Percentiles rank a stretch among this genome's conserved stretches.
These are phyloP conservation scores for Monosporascus sp. DNA, from an alignment of 2,329 filamentous ascomycete genomes.

Conservation along the genomic window DNA sequence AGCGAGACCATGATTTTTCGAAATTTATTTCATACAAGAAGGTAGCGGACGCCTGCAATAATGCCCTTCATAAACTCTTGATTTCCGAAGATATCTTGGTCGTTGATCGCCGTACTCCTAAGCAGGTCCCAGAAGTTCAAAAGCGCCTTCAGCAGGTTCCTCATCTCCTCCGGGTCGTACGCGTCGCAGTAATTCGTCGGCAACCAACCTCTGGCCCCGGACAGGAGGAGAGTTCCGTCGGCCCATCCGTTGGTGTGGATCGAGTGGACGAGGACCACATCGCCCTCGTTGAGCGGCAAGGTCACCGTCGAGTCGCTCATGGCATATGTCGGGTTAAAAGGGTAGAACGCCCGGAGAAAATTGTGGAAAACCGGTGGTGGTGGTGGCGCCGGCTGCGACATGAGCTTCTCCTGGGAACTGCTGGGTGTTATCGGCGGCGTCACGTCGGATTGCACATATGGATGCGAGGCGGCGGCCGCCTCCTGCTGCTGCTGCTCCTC, in stretches of 20 bases:
- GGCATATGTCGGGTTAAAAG: conserved; percentile 75
- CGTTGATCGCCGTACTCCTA: conserved; percentile 68
- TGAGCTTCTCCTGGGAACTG: conserved; percentile 56
- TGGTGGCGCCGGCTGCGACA: conserved; percentile 30
- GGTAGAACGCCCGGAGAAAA: conserved; percentile 90
- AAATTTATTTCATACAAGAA: conserved; percentile 59
- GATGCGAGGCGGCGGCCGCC: conserved; percentile 27
- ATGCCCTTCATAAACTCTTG: conserved; percentile 93
- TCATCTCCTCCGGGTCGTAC: conserved; percentile 85
- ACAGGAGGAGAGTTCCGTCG: conserved; percentile 82
- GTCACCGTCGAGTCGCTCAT: conserved; percentile 84
- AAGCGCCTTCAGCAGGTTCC: conserved; percentile 76
- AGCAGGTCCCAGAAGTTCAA: conserved; percentile 91
- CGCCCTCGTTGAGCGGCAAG: conserved; percentile 80
- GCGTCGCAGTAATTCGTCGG: conserved; percentile 97
- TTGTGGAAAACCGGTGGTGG: conserved; percentile 66
- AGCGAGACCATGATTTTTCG: conserved; percentile 3
- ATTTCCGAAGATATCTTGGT: conserved; percentile 74
- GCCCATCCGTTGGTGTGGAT: conserved; percentile 99
- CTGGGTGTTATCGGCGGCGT: conserved; percentile 74
- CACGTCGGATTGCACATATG: conserved; percentile 55
- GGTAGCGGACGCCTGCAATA: conserved; percentile 85
- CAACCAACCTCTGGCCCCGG: conserved; percentile 87
- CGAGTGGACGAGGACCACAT: conserved; percentile 90
- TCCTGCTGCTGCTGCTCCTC: conserved; percentile 18